Base-by-base conservation (phyloP, 2,329 filamentous ascomycete species). In the Fusarium albosuccineum region DNA sequence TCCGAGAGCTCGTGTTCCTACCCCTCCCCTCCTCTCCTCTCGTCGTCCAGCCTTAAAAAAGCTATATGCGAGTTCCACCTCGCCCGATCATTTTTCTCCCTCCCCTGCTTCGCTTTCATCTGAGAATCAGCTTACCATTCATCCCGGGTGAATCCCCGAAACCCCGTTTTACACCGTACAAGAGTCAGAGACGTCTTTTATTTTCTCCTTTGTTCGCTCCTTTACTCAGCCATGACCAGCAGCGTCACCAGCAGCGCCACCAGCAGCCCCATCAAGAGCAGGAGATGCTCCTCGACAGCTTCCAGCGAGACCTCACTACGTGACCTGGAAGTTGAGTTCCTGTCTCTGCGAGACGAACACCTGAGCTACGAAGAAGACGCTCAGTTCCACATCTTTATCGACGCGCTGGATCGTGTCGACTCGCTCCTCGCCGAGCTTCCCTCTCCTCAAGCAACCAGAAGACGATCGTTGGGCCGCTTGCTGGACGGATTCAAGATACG, bases 361-460 rank as follows among this genome's bases (percentile, higher is more conserved):
- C 57, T 73, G 29, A 59, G 62, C 44, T 73, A 72, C 50, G 71
- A 73, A 57, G 71, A 73, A 7, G 71, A 73, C 39, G 58, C 62
- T 27, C 62, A 73, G 36, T 73, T 73, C 44, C 71, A 73, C 64
- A 66, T 60, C 30, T 73, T 73, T 44, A 73, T 73, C 50, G 68
- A 72, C 42, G 68, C 64, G 33, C 53, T 73, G 45, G 69, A 73
- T 26, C 69, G 67, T 10, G 71, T 73, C 44, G 71, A 73, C 27
- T 45, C 63, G 22, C 61, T 73, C 37, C 63, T 73, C 44, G 63
- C 62, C 44, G 65, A 73, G 45, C 60, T 58, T 17, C 41, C 39
- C 39, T 59, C 59, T 39, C 60, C 59, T 6, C 54, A 42, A 17
- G 60, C 50, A 39, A 53, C 60, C 33, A 64, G 65, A 57, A 66